These are phyloP conservation scores for Trametes cinnabarina DNA, from an alignment of 768 basidiomycete genomes.

Conservation along the genomic window DNA sequence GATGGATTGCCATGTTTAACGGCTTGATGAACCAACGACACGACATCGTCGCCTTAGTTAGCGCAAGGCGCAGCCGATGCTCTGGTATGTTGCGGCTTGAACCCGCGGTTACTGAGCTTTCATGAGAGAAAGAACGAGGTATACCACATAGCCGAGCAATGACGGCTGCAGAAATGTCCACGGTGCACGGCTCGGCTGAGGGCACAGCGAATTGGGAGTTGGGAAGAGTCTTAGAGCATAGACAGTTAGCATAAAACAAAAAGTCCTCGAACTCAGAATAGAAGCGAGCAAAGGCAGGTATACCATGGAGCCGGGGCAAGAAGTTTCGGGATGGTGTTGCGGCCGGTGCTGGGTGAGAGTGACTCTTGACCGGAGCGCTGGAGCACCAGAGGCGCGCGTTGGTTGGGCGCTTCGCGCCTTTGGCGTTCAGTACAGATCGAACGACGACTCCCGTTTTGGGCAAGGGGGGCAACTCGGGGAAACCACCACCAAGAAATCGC, in stretches of 20 bases:
- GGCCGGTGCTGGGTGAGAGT: not conserved
- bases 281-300: not conserved
- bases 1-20: not conserved
- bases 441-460: not conserved
- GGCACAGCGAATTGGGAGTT: not conserved
- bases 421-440: conserved; percentile 3
- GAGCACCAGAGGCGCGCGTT: not conserved
- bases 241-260: not conserved
- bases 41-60: not conserved
- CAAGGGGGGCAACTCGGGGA: not conserved
- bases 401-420: not conserved
- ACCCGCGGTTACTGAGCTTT: not conserved
- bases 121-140: not conserved
- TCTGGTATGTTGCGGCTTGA: not conserved
- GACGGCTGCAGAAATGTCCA: not conserved
- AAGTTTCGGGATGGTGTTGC: not conserved
- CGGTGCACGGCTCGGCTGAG: not conserved
- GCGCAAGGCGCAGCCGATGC: not conserved
- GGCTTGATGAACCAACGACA: not conserved
- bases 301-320: conserved; percentile 1
- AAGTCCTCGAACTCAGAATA: not conserved
- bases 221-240: not conserved
- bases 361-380: not conserved
- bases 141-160: not conserved
- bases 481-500: not conserved